Base-by-base conservation (phyloP, 2,329 filamentous ascomycete species). In the Pseudodiploospora longispora region DNA sequence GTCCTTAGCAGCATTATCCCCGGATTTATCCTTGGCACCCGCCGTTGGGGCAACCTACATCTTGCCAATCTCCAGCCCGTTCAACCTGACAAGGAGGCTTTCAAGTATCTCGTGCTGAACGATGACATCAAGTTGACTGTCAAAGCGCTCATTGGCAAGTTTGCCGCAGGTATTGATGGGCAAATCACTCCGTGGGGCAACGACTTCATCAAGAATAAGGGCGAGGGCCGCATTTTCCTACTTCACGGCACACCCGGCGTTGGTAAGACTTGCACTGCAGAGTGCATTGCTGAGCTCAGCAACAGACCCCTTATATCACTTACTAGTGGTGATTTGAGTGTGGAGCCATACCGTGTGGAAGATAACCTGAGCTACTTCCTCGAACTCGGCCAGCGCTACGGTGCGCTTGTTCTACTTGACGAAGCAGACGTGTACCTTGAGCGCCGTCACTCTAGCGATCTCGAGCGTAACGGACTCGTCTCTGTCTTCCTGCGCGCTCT, bases 341-440 rank as follows among this genome's bases (percentile, higher is more conserved):
- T 66, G 7, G 55, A 63, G 33, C 55, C 63, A 5, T 53, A 51
- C 35, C 50, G 57, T 2, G 65, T 74, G 28, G 70, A 74, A 54
- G 49, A 57, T 29, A 66, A 66, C 44, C 67, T 74, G 10, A 62
- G 64, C 44, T 71, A 71, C 58, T 73, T 72, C 58, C 62, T 76
- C 7, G 55, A 68, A 35, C 64, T 76, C 4, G 74, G 63, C 35
- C 68, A 70, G 56, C 68, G 67, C 6, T 76, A 70, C 59, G 68
- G 66, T 12, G 74, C 68, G 33, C 65, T 79, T 5, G 66, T 78
- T 6, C 65, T 80, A 3, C 64, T 80, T 4, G 76, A 81, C 54
- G 77, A 82, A 57, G 75, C 75, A 3, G 78, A 81, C 44, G 74
- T 80, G 12, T 81, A 77, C 58, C 70, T 82, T 6, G 74, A 79